Evolutionary conservation across 1,284 basidiomycete genomes (phyloP).

Genomic region (Sporisorium iseilematis-ciliati): DNA sequence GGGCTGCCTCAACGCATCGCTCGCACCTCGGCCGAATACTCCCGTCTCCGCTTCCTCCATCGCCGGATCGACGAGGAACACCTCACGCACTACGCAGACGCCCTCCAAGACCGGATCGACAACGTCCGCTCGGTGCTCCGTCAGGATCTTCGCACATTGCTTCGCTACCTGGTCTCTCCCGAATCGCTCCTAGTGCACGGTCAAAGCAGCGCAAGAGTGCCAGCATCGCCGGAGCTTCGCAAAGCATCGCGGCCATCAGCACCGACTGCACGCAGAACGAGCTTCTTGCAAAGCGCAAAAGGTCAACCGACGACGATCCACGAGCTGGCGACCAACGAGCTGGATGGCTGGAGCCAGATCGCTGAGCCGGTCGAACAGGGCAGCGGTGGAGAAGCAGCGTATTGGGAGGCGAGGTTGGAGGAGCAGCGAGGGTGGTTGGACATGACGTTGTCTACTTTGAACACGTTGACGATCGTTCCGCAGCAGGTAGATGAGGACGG

Average conservation of each 20-base stretch:
- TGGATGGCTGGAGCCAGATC: conserved; percentile 47
- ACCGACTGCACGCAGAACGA: conserved; percentile 16
- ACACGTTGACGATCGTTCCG: conserved; percentile 13
- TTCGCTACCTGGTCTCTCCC: conserved; percentile 73
- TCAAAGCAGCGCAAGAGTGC: conserved; percentile 1
- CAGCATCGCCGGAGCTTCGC: conserved; percentile 29
- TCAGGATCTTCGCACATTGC: conserved; percentile 83
- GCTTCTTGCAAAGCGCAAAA: conserved; percentile 25
- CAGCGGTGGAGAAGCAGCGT: conserved; percentile 61
- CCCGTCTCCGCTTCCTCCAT: conserved; percentile 88
- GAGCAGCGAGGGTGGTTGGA: conserved; percentile 51
- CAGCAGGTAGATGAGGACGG: background rate
- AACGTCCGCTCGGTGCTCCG: conserved; percentile 83
- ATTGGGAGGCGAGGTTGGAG: conserved; percentile 43
- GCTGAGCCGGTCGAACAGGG: conserved; percentile 86
- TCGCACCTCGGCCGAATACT: conserved; percentile 88
- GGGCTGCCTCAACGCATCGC: conserved; percentile 79
- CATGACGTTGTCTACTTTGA: conserved; percentile 37
- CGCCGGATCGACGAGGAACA: conserved; percentile 81
- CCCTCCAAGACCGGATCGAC: conserved; percentile 83
- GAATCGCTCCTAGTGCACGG: conserved; percentile 42
- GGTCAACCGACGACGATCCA: background rate
- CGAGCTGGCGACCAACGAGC: conserved; percentile 15
- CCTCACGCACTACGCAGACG: conserved; percentile 79
- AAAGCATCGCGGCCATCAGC: conserved; percentile 11